Evolutionary conservation across 805 yeast genomes (phyloP).

Genomic region (Candida nitratophila): DNA sequence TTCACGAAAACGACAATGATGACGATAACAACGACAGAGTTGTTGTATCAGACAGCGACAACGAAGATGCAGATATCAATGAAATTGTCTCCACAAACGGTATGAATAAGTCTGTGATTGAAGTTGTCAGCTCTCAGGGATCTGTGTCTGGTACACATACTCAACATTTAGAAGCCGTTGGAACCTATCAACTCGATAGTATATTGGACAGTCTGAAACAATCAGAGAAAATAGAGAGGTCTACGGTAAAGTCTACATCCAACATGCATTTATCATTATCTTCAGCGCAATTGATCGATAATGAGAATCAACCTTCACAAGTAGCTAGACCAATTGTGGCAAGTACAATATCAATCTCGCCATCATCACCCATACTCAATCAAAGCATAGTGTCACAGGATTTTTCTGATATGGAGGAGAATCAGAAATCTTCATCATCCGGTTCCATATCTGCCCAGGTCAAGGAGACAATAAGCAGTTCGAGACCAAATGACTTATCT

Average conservation of each 20-base stretch:
- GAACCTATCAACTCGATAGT: not conserved
- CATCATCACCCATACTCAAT: too few species aligned
- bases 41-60: conserved; percentile 4
- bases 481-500: not conserved
- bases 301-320: too few species aligned
- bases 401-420: not conserved
- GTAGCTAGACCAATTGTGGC: too few species aligned
- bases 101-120: conserved; percentile 1
- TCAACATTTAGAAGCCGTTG: not conserved
- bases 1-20: not conserved
- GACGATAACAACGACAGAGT: conserved; percentile 1
- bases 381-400: not conserved
- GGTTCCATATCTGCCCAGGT: too few species aligned
- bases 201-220: too few species aligned
- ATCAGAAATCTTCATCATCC: too few species aligned
- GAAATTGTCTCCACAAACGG: not conserved
- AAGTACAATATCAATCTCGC: too few species aligned
- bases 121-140: conserved; percentile 13
- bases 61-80: conserved; percentile 9
- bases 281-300: too few species aligned
- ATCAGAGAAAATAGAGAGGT: too few species aligned
- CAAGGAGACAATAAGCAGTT: too few species aligned
- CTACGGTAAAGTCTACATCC: too few species aligned
- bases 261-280: too few species aligned
- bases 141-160: conserved; percentile 5